Evolutionary conservation across 176 grass and related monocot species (phyloP).

Genomic region (Oryza australiensis): DNA sequence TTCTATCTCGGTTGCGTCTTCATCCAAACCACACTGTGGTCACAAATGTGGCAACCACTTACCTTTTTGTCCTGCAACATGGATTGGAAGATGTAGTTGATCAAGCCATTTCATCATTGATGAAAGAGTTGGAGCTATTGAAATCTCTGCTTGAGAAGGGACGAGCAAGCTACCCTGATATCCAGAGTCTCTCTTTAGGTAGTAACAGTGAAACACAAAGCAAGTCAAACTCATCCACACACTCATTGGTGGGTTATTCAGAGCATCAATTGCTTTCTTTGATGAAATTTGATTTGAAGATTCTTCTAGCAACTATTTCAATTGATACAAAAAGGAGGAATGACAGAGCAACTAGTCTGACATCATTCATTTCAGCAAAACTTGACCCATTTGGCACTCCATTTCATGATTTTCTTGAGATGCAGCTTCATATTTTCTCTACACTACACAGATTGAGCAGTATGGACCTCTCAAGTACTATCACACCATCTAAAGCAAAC

Average conservation of each 20-base stretch:
- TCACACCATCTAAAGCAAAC: conserved; percentile 44
- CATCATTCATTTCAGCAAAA: conserved; percentile 69
- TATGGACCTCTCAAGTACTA: conserved; percentile 64
- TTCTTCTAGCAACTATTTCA: conserved; percentile 67
- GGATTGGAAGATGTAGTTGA: conserved; percentile 61
- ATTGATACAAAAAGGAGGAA: conserved; percentile 50
- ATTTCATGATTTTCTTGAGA: conserved; percentile 68
- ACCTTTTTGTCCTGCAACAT: conserved; percentile 88
- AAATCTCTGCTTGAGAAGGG: conserved; percentile 64
- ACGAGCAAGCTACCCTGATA: conserved; percentile 46
- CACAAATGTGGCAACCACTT: conserved; percentile 61
- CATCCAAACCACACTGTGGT: conserved; percentile 83
- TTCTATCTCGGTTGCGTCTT: conserved; percentile 73
- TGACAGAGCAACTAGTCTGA: conserved; percentile 56
- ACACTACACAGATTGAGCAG: conserved; percentile 71
- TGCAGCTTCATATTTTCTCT: conserved; percentile 84
- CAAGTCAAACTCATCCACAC: conserved; percentile 24
- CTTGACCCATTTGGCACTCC: conserved; percentile 71
- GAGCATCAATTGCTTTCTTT: conserved; percentile 83
- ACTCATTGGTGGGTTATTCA: conserved; percentile 40
- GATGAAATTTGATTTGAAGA: conserved; percentile 88
- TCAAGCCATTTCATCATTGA: conserved; percentile 64
- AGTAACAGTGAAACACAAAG: conserved; percentile 30
- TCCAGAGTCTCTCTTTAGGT: conserved; percentile 43
- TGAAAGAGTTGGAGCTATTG: conserved; percentile 75